Conservation (phyloP, 306 rosid species). For the Ochetophila trinervis region DNA sequence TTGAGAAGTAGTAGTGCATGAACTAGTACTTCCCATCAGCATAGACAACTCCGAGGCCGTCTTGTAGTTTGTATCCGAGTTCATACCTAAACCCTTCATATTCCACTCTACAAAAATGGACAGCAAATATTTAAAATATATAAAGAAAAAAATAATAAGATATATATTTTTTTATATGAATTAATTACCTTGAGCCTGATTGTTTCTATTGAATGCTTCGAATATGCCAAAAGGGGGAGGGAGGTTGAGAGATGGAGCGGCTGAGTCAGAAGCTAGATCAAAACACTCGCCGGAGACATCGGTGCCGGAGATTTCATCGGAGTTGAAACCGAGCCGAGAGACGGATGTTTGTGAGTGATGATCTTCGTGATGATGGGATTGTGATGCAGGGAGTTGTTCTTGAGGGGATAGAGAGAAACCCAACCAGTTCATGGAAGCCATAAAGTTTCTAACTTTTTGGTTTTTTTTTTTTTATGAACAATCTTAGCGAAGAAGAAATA, state of each 20-base stretch:
- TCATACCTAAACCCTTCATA: conserved; percentile 42
- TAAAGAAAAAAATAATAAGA: background rate
- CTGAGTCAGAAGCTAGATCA: conserved; percentile 48
- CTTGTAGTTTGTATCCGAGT: conserved; percentile 38
- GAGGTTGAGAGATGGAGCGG: conserved; percentile 49
- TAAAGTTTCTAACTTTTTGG: conserved; percentile 2
- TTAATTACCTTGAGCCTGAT: conserved; percentile 52
- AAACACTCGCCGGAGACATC: conserved; percentile 50
- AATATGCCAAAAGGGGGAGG: conserved; percentile 55
- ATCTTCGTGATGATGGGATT: conserved; percentile 12
- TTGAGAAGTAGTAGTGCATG: conserved; percentile 38
- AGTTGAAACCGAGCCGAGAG: conserved; percentile 51
- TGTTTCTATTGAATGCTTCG: conserved; percentile 49
- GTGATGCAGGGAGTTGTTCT: conserved; percentile 41
- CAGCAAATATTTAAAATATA: background rate
- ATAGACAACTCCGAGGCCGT: conserved; percentile 39
- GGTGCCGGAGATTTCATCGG: conserved; percentile 49
- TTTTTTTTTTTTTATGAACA: background rate
- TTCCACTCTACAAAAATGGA: conserved; percentile 58
- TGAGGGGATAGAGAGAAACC: conserved; percentile 89
- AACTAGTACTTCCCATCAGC: conserved; percentile 31
- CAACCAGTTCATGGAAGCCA: conserved; percentile 86
- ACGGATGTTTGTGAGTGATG: conserved; percentile 27
- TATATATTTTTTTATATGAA: background rate
- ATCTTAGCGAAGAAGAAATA: background rate